A percentile compares a stretch with the other conserved stretches of the same genome.
These are phyloP conservation scores for Cyclotella cryptica DNA, from an alignment of 108 stramenopile genomes.

Conservation along the genomic window DNA sequence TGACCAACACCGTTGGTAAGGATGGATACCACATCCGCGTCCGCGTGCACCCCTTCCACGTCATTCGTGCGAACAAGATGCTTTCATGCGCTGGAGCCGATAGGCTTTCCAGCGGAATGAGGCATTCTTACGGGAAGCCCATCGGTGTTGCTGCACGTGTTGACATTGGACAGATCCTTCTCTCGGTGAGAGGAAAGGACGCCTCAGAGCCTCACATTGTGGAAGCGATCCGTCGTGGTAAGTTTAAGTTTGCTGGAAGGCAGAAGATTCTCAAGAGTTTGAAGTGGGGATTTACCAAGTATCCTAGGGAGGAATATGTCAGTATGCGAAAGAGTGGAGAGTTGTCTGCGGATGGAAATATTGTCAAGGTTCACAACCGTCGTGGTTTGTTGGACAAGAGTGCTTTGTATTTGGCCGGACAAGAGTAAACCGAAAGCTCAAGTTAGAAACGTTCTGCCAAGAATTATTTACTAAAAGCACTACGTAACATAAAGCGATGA, in stretches of 20 bases:
- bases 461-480: not conserved
- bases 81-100: constrained; percentile 99
- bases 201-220: constrained; percentile 89
- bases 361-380: constrained; percentile 93
- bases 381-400: constrained; percentile 83
- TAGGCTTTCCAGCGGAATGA: constrained; percentile 98
- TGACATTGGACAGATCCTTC: constrained; percentile 97
- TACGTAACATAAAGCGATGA: not conserved
- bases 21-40: constrained; percentile 99
- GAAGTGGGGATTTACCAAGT: constrained; percentile 99
- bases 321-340: constrained; percentile 91
- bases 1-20: constrained; percentile 98
- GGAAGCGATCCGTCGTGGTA: constrained; percentile 99
- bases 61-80: constrained; percentile 99
- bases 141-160: constrained; percentile 99
- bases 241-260: constrained; percentile 99
- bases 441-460: not conserved
- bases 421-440: constrained; percentile 62
- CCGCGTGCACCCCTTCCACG: constrained; percentile 99
- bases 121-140: constrained; percentile 99
- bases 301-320: constrained; percentile 96
- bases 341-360: constrained; percentile 90
- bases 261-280: constrained; percentile 99
- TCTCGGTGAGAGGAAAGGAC: constrained; percentile 97
- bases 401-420: constrained; percentile 83